Percentiles rank a stretch among this genome's conserved stretches.
These are phyloP conservation scores for Avena insularis DNA, from an alignment of 176 grass and related monocot species.

Conservation along the genomic window DNA sequence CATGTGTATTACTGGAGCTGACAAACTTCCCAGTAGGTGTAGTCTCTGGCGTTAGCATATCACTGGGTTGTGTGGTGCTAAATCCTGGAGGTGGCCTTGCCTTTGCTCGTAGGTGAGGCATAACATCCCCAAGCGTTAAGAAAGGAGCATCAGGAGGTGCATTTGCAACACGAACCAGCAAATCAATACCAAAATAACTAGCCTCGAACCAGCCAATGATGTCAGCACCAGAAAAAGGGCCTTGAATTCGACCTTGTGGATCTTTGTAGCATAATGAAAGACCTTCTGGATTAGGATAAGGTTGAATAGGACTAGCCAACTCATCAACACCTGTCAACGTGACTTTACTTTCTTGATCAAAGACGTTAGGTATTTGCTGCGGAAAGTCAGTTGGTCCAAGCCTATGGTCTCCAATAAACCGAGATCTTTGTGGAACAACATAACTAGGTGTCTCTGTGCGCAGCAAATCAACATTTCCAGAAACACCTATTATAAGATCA, in stretches of 20 bases:
- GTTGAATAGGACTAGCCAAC: constrained; percentile 48
- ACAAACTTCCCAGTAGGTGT: constrained; percentile 54
- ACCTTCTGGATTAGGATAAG: constrained; percentile 81
- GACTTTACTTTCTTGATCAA: constrained; percentile 54
- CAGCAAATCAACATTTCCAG: constrained; percentile 57
- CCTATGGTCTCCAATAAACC: constrained; percentile 57
- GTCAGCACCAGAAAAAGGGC: constrained; percentile 94
- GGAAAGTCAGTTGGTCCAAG: constrained; percentile 49
- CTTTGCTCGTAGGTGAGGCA: constrained; percentile 94
- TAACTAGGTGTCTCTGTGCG: constrained; percentile 54
- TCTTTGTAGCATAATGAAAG: constrained; percentile 95
- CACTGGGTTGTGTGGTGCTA: constrained; percentile 59
- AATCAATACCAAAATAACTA: constrained; percentile 95
- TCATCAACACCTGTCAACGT: constrained; percentile 45
- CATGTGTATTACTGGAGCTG: constrained; percentile 48
- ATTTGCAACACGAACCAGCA: constrained; percentile 73
- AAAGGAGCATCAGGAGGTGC: constrained; percentile 78
- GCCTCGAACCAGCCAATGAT: constrained; percentile 97
- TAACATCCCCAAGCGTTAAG: constrained; percentile 91
- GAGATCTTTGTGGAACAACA: constrained; percentile 75
- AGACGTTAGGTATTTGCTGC: constrained; percentile 51
- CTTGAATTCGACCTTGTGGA: constrained; percentile 89
- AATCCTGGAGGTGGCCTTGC: constrained; percentile 94
- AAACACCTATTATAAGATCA: constrained; percentile 47
- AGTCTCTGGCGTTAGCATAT: constrained; percentile 51